Percentiles rank a stretch among this genome's conserved stretches.
Conservation (phyloP, 805 yeast genomes). For the Yamadazyma tumulicola region DNA sequence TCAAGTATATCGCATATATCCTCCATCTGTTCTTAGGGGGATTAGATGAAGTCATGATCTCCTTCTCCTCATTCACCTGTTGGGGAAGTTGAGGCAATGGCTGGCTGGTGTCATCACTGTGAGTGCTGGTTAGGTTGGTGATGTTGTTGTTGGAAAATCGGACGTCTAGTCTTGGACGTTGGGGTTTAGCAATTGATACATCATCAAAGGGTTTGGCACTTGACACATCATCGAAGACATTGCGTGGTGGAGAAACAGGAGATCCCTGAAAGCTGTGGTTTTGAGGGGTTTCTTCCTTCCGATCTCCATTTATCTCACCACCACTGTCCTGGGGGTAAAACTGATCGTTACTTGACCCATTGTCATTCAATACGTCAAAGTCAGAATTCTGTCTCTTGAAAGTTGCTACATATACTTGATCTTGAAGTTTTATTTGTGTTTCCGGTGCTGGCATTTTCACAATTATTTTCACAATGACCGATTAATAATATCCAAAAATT, state of each 20-base stretch:
- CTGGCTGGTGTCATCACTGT: neutral
- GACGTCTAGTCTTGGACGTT: conserved; percentile 7
- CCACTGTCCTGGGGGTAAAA: too few species aligned
- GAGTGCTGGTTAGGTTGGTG: conserved; percentile 5
- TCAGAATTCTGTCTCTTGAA: conserved; percentile 5
- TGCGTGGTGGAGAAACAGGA: too few species aligned
- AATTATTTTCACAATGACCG: too few species aligned
- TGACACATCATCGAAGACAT: too few species aligned
- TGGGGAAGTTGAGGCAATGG: neutral
- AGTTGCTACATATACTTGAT: conserved; percentile 6
- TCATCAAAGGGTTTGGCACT: too few species aligned
- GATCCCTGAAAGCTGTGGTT: too few species aligned
- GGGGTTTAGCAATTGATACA: conserved; percentile 2
- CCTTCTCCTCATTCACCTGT: conserved; percentile 4
- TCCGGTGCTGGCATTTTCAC: too few species aligned
- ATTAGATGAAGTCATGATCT: conserved; percentile 35
- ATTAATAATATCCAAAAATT: too few species aligned
- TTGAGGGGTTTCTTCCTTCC: neutral
- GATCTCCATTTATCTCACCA: neutral
- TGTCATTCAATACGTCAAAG: neutral
- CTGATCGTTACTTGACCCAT: too few species aligned
- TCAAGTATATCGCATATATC: conserved; percentile 35
- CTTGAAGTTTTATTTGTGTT: neutral
- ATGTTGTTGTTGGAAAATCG: conserved; percentile 11
- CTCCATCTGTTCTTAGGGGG: conserved; percentile 46